These are phyloP conservation scores for Saccharomyces paradoxus DNA, from an alignment of 805 yeast genomes.

Conservation along the genomic window DNA sequence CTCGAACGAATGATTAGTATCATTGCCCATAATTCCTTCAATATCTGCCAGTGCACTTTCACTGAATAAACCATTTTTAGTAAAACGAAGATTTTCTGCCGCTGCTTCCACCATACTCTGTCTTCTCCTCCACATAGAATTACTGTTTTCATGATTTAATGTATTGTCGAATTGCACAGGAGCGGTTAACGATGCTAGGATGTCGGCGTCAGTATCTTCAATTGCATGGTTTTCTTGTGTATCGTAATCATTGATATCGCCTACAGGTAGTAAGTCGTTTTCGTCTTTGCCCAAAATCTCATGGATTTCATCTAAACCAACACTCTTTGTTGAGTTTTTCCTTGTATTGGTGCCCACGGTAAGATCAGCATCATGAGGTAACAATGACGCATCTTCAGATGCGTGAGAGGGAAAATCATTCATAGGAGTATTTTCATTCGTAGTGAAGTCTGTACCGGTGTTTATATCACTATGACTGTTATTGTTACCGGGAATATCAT, in stretches of 20 bases:
- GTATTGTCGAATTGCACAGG: constrained; percentile 24
- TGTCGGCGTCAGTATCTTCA: constrained; percentile 23
- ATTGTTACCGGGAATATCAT: background rate
- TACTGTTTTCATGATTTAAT: constrained; percentile 12
- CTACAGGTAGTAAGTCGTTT: constrained; percentile 13
- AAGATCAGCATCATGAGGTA: background rate
- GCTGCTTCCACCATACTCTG: constrained; percentile 69
- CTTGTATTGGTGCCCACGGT: constrained; percentile 5
- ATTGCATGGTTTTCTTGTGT: constrained; percentile 6
- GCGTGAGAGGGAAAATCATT: background rate
- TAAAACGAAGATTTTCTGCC: constrained; percentile 64
- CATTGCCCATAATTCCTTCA: constrained; percentile 42
- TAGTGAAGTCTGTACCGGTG: background rate
- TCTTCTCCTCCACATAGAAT: constrained; percentile 41
- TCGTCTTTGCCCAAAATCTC: constrained; percentile 24
- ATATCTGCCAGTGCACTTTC: constrained; percentile 68
- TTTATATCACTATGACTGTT: background rate
- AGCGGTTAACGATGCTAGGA: constrained; percentile 29
- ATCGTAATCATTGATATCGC: constrained; percentile 6
- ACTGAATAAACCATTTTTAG: constrained; percentile 68
- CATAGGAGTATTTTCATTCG: constrained; percentile 1
- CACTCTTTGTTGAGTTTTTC: constrained; percentile 23
- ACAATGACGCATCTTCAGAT: background rate
- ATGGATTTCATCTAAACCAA: constrained; percentile 28
- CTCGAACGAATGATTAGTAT: constrained; percentile 15